Evolutionary conservation across 2,329 filamentous ascomycete genomes (phyloP), one percentile per base, ranked within the genome.

Genomic region (Aspergillus hortae): DNA sequence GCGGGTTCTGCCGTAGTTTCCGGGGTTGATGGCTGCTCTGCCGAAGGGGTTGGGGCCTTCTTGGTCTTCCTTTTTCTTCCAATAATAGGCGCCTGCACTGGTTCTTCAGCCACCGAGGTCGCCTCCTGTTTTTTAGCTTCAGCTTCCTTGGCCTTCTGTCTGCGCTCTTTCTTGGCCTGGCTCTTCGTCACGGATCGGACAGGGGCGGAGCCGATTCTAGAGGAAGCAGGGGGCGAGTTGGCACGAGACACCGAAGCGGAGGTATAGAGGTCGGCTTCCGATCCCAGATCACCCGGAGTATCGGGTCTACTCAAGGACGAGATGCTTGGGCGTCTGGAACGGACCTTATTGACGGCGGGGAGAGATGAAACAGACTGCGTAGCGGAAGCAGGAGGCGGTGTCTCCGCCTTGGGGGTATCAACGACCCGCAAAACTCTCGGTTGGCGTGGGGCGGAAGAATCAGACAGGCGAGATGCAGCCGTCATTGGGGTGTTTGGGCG

Each of bases 51-150:
- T 6, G 70, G 66, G 4, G 74, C 64, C 56, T 77, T 78, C 66
- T 77, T 79, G 21, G 75, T 74, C 58, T 79, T 86, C 62, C 84
- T 84, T 69, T 86, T 85, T 40, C 84, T 74, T 19, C 82, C 82
- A 52, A 85, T 69, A 41, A 87, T 85, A 0, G 84, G 83, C 42
- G 81, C 84, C 58, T 83, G 79, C 4, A 80, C 74, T 23, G 74
- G 67, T 56, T 84, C 82, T 56, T 83, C 80, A 7, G 69, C 63
- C 4, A 64, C 51, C 4, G 62, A 30, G 7, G 51, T 55, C n/a
- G 67, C 61, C 46, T 77, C 76, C 5, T 72, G 66, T 45, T 74
- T 74, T 64, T 76, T 69, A 11, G 67, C 66, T 52, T 77, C 74
- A 1, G 68, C 68, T 38, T 76, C 70, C 58, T 76, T 78, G 1